Percentiles rank a stretch among this genome's conserved stretches.
Evolutionary conservation across 2,329 filamentous ascomycete genomes (phyloP).

Genomic region (Colletotrichum australisinense): DNA sequence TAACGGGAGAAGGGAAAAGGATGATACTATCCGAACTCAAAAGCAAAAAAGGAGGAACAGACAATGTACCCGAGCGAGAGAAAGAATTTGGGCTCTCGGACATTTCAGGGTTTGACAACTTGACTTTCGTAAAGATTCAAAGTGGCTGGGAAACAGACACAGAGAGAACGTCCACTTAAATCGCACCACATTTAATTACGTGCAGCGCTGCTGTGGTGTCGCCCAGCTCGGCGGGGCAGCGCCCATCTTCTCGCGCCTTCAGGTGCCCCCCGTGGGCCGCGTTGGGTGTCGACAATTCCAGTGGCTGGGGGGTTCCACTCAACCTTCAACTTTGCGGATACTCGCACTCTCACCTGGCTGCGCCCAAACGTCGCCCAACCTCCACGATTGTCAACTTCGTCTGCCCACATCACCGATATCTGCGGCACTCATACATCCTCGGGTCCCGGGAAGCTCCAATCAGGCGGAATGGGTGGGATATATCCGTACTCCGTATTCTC

Average conservation of each 20-base stretch:
- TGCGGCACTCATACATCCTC: background rate
- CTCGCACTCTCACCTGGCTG: background rate
- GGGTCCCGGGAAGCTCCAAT: background rate
- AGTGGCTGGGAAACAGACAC: background rate
- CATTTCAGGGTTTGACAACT: background rate
- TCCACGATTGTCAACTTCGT: background rate
- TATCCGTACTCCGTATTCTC: no score
- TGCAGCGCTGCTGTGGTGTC: background rate
- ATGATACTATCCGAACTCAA: background rate
- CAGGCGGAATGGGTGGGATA: background rate
- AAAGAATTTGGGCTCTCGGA: background rate
- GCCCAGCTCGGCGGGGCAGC: background rate
- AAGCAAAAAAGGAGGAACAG: background rate
- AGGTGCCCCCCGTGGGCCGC: no score
- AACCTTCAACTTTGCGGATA: no score
- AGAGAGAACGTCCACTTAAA: background rate
- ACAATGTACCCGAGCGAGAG: background rate
- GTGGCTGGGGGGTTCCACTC: slow-evolving; percentile 7
- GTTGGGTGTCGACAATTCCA: slow-evolving; percentile 3
- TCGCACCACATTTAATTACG: slow-evolving; percentile 17
- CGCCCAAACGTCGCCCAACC: background rate
- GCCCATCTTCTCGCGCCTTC: background rate
- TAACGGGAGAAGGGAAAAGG: background rate
- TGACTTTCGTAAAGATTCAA: background rate
- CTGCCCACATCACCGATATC: background rate